These are phyloP conservation scores for Cladosporium sp. DNA, from an alignment of 2,329 filamentous ascomycete species.

Conservation along the genomic window DNA sequence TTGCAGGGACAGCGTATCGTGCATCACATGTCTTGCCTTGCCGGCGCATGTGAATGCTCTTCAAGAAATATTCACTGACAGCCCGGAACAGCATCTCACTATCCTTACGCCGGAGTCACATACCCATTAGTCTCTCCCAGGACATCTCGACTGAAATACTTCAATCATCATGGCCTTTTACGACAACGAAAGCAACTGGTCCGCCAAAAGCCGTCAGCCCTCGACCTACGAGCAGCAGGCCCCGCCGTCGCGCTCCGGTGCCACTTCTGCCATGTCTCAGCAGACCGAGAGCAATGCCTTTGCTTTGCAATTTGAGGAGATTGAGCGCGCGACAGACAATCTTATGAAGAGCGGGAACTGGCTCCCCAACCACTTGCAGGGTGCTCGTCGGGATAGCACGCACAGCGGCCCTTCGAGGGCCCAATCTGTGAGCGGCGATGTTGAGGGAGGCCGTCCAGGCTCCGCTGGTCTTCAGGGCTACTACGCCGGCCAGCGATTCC, in stretches of 20 bases:
- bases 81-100: neutral
- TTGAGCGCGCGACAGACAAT: constrained; percentile 93
- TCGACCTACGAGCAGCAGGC: constrained; percentile 67
- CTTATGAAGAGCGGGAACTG: constrained; percentile 95
- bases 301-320: constrained; percentile 87
- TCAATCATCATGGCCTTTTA: constrained; percentile 59
- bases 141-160: neutral
- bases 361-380: constrained; percentile 47
- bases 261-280: constrained; percentile 62
- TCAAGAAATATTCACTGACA: constrained; percentile 2
- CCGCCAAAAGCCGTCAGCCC: constrained; percentile 58
- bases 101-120: constrained; percentile 1
- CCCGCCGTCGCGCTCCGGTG: constrained; percentile 69
- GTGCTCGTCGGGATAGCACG: constrained; percentile 69
- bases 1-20: neutral
- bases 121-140: neutral
- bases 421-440: constrained; percentile 74
- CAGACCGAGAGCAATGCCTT: constrained; percentile 72
- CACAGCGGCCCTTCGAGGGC: constrained; percentile 58
- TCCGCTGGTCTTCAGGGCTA: constrained; percentile 83
- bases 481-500: constrained; percentile 90
- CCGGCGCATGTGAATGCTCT: constrained; percentile 1
- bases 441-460: constrained; percentile 70
- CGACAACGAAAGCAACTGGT: constrained; percentile 58
- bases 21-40: neutral